Conservation (phyloP, 1,139 yeast species). For the Arxiozyma slooffiae region DNA sequence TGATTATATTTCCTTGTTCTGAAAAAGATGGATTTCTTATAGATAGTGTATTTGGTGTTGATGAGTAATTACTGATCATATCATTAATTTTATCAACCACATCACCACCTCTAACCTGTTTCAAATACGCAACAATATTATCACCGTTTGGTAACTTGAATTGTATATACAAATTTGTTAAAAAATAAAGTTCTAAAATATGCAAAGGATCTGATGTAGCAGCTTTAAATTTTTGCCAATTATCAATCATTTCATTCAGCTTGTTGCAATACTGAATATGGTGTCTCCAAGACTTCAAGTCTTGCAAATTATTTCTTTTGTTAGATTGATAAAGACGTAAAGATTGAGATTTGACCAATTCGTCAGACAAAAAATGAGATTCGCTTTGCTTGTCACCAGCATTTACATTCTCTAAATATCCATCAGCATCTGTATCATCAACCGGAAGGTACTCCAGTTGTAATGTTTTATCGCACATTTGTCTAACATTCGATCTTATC, state of each 20-base stretch:
- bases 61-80: conserved; percentile 1
- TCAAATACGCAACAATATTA: conserved; percentile 12
- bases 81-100: background rate
- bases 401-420: conserved; percentile 4
- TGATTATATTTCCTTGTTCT: conserved; percentile 21
- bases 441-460: conserved; percentile 4
- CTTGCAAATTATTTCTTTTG: conserved; percentile 18
- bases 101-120: conserved; percentile 10
- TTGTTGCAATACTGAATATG: conserved; percentile 28
- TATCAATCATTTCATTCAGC: conserved; percentile 13
- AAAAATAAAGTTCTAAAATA: conserved; percentile 16
- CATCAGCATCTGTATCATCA: conserved; percentile 15
- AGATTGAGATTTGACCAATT: conserved; percentile 24
- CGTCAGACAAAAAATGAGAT: background rate
- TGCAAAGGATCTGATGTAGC: conserved; percentile 6
- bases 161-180: conserved; percentile 24
- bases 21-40: conserved; percentile 14
- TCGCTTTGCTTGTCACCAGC: background rate
- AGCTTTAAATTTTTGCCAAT: conserved; percentile 12
- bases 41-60: background rate
- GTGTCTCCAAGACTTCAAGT: conserved; percentile 45
- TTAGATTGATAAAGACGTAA: conserved; percentile 17
- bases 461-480: conserved; percentile 32
- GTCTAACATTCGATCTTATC: no score
- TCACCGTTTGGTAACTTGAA: conserved; percentile 21